Conservation (phyloP, 2,329 filamentous ascomycete species). For the Septoria linicola region DNA sequence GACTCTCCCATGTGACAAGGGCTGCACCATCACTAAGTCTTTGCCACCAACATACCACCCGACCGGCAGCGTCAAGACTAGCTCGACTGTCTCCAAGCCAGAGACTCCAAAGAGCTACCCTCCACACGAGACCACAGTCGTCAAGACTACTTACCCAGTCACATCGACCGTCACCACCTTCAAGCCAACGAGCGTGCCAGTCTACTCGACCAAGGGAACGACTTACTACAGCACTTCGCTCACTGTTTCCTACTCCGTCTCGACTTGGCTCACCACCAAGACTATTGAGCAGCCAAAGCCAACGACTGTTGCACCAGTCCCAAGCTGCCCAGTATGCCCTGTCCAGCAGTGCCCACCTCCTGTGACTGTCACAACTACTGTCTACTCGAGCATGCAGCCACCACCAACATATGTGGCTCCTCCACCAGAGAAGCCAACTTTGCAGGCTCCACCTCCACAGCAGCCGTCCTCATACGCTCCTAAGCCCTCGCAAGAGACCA, state of each 20-base stretch:
- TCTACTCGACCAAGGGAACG: conserved; percentile 1
- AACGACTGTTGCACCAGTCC: not conserved
- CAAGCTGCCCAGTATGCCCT: conserved; percentile 2
- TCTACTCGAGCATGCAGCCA: conserved; percentile 1
- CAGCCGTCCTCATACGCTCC: no score
- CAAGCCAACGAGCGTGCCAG: not conserved
- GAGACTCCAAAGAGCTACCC: not conserved
- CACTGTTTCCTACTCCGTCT: not conserved
- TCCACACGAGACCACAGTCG: not conserved
- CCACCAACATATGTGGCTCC: not conserved
- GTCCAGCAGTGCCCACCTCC: not conserved
- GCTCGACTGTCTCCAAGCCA: not conserved
- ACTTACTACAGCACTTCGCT: conserved; percentile 5
- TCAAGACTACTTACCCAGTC: conserved; percentile 62
- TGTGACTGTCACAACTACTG: not conserved
- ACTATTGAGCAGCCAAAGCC: not conserved
- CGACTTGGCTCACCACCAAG: not conserved
- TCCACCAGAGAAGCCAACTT: not conserved
- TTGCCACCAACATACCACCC: conserved; percentile 58
- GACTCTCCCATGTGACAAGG: conserved; percentile 25
- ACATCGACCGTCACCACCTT: conserved; percentile 40
- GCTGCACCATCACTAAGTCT: conserved; percentile 21
- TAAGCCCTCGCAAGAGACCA: no score
- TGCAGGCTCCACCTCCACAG: not conserved
- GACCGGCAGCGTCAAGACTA: conserved; percentile 38